These are phyloP conservation scores for Cutaneotrichosporon sp. DNA, from an alignment of 1,284 basidiomycete species.

Conservation along the genomic window DNA sequence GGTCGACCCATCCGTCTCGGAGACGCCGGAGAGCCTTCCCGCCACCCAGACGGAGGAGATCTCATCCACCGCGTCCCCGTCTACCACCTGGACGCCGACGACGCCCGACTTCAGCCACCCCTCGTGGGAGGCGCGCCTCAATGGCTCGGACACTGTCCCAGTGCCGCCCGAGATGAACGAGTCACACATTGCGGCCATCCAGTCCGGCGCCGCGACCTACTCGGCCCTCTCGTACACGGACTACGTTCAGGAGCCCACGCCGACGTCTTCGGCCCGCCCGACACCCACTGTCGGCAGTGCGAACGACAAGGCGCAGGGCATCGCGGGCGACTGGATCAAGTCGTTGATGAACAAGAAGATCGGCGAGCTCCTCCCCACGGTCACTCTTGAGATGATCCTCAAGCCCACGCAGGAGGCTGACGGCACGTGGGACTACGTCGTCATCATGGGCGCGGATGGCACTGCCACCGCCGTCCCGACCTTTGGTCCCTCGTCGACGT, in stretches of 20 bases:
- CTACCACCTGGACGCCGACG: not conserved
- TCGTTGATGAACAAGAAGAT: conserved; percentile 31
- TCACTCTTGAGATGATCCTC: conserved; percentile 50
- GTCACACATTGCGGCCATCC: conserved; percentile 33
- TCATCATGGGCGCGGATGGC: conserved; percentile 48
- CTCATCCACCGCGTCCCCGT: conserved; percentile 15
- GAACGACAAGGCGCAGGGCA: conserved; percentile 31
- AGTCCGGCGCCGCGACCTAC: conserved; percentile 34
- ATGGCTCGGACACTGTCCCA: conserved; percentile 39
- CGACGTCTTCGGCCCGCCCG: conserved; percentile 17
- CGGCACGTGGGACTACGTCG: conserved; percentile 52
- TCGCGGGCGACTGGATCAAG: conserved; percentile 38
- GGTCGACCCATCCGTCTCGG: conserved; percentile 9
- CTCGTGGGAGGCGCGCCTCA: conserved; percentile 1
- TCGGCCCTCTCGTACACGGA: conserved; percentile 43
- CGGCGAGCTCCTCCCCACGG: conserved; percentile 45
- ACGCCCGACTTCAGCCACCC: not conserved
- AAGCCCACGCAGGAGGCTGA: conserved; percentile 52
- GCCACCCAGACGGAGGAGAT: conserved; percentile 23
- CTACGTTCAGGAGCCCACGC: conserved; percentile 26
- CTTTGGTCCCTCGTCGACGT: conserved; percentile 21
- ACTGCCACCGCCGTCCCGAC: conserved; percentile 50
- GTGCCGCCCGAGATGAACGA: conserved; percentile 30
- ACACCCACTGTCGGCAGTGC: conserved; percentile 4
- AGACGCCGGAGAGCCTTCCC: no score